Percentiles rank a stretch among this genome's conserved stretches.
These are phyloP conservation scores for Macrocybe gigantea DNA, from an alignment of 768 basidiomycete species.

Conservation along the genomic window DNA sequence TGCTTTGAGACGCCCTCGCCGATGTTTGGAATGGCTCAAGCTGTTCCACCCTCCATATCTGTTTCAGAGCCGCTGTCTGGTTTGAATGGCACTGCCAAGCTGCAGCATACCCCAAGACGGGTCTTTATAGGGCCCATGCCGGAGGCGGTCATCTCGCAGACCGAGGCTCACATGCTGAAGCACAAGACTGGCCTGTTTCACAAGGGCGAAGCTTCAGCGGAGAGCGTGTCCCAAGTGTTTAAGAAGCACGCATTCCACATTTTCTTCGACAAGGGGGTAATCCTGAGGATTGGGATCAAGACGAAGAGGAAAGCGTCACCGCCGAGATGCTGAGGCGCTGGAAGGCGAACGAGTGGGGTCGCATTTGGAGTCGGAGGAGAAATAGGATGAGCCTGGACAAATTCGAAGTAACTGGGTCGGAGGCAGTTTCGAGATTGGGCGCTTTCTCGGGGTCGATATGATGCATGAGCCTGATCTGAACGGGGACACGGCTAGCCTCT, in stretches of 20 bases:
- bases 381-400: slow-evolving; percentile 18
- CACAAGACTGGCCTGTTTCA: slow-evolving; percentile 19
- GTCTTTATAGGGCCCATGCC: slow-evolving; percentile 78
- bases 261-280: slow-evolving; percentile 58
- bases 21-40: neutral
- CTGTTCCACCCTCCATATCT: slow-evolving; percentile 11
- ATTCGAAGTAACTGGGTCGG: slow-evolving; percentile 53
- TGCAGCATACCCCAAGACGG: slow-evolving; percentile 37
- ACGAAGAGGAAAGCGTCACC: slow-evolving; percentile 40
- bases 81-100: neutral
- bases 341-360: slow-evolving; percentile 65
- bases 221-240: slow-evolving; percentile 40
- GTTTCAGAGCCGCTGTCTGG: slow-evolving; percentile 4
- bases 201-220: slow-evolving; percentile 19
- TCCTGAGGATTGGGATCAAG: slow-evolving; percentile 61
- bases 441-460: slow-evolving; percentile 65
- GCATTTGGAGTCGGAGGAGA: slow-evolving; percentile 32
- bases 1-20: neutral
- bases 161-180: slow-evolving; percentile 26
- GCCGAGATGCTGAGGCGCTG: slow-evolving; percentile 58
- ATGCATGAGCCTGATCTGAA: slow-evolving; percentile 29
- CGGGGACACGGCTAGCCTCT: slow-evolving; percentile 8
- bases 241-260: slow-evolving; percentile 57
- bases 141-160: slow-evolving; percentile 42
- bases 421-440: slow-evolving; percentile 71